Base-by-base conservation (phyloP, 257 asterid species). In the Knoxia roxburghii region DNA sequence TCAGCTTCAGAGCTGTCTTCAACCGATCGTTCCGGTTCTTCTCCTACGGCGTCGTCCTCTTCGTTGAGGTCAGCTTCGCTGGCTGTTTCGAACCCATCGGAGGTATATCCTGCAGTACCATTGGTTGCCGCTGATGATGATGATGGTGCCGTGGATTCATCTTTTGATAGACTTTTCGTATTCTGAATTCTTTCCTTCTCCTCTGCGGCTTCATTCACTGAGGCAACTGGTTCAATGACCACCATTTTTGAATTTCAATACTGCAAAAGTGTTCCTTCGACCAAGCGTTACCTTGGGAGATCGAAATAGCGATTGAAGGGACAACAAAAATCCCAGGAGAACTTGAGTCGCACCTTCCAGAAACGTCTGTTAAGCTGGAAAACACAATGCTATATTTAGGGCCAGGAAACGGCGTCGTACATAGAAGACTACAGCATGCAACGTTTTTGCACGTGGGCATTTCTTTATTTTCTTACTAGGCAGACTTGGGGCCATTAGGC, bases 11-110 rank as follows among this genome's bases (percentile, higher is more conserved):
- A 10, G 10, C 74, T 45, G 56, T 33, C 67, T 30, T 27, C 64
- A 27, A 13, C 48, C 5, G 45, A 21, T 40, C 33, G 24, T n/a
- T 50, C 55, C 59, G 27, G 24, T 51, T 55, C 69, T 24, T 57
- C 45, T 45, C 33, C 70, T 39, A 18, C 68, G 15, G 49, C 68
- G 24, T 53, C 68, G 24, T 53, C 72, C 20, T 72, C 72, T 66
- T 81, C 86, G 69, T 86, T 78, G 33, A 88, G 77, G 76, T 86
- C 98, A n/a, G 91, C 74, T 11, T 93, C 98, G 64, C 97, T 90
- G 69, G 98, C 98, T n/a, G 98, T 90, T 72, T 90, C 96, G 62
- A 83, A 93, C 43, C 95, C 97, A 69, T 93, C 98, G 63, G 96
- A 85, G 21, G 54, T 61, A 76, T 83, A 74, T 12, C 88, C 92